Percentiles rank a stretch among this genome's conserved stretches.
phyloP scores from a whole-genome alignment of 352 stramenopile species.

The Globisporangium splendens region DNA sequence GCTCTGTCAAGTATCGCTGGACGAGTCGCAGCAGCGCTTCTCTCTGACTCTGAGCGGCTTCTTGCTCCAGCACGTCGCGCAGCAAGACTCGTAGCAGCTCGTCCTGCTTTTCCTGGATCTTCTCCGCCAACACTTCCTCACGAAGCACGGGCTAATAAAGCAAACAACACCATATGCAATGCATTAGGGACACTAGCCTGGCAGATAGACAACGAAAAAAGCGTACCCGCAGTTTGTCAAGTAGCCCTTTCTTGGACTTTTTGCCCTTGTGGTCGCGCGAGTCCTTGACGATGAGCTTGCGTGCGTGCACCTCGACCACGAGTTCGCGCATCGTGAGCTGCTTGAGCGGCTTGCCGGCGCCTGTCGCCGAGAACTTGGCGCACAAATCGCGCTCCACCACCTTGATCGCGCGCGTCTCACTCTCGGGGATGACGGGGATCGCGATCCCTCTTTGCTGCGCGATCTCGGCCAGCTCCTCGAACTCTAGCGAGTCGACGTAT shows the following conservation, averaged over 20 bases:
- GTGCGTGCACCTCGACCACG: constrained; percentile 46
- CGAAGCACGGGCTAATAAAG: constrained; percentile 27
- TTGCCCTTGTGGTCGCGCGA: constrained; percentile 39
- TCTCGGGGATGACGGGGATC: constrained; percentile 25
- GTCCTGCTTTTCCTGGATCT: constrained; percentile 37
- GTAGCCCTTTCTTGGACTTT: constrained; percentile 59
- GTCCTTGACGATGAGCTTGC: constrained; percentile 36
- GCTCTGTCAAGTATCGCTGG: no score
- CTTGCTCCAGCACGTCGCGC: constrained; percentile 26
- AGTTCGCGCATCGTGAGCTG: constrained; percentile 58
- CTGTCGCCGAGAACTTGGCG: constrained; percentile 24
- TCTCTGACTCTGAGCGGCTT: constrained; percentile 31
- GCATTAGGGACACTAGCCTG: no score
- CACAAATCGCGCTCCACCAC: constrained; percentile 46
- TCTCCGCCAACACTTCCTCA: constrained; percentile 24
- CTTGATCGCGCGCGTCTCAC: constrained; percentile 41
- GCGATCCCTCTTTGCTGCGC: constrained; percentile 24
- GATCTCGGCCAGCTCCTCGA: constrained; percentile 35
- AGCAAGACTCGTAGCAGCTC: constrained; percentile 36
- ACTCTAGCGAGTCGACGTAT: constrained; percentile 47
- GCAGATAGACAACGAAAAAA: no score
- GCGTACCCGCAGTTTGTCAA: constrained; percentile 42
- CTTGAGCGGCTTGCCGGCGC: constrained; percentile 43
- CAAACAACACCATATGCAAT: constrained; percentile 1
- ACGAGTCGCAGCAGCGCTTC: constrained; percentile 1